Percentiles rank a stretch among this genome's conserved stretches.
Conservation (phyloP, 352 stramenopile genomes). For the Phytophthora brassicae region DNA sequence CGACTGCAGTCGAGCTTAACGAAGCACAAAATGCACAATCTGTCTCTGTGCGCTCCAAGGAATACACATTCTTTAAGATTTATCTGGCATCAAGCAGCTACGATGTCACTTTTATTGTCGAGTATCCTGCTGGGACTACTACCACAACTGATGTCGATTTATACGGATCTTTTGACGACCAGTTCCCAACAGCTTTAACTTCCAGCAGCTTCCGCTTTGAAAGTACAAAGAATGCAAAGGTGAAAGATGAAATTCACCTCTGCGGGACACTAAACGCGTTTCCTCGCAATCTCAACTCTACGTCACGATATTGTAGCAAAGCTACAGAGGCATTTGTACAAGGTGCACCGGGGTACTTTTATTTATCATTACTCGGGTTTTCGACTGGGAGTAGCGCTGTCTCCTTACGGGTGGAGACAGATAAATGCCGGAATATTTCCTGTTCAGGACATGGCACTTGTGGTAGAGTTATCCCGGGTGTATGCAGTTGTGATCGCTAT, state of each 20-base stretch:
- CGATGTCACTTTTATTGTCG: constrained; percentile 64
- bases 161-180: constrained; percentile 74
- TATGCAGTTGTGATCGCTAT: constrained; percentile 74
- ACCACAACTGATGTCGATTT: constrained; percentile 53
- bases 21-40: constrained; percentile 16
- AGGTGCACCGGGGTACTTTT: constrained; percentile 65
- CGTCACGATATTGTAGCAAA: constrained; percentile 53
- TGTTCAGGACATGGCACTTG: constrained; percentile 65
- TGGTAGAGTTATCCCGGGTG: constrained; percentile 59
- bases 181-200: constrained; percentile 53
- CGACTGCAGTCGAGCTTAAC: constrained; percentile 38
- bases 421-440: constrained; percentile 64
- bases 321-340: constrained; percentile 54
- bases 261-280: constrained; percentile 69
- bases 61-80: constrained; percentile 78
- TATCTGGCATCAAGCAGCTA: constrained; percentile 59
- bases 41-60: constrained; percentile 41
- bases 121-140: constrained; percentile 26
- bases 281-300: constrained; percentile 58
- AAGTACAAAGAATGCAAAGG: constrained; percentile 47
- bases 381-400: constrained; percentile 30
- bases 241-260: constrained; percentile 62
- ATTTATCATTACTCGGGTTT: constrained; percentile 71
- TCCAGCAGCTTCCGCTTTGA: constrained; percentile 46
- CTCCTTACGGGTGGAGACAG: constrained; percentile 51